A percentile compares a stretch with the other conserved stretches of the same genome.
Conservation (phyloP, 2,329 filamentous ascomycete species). For the Pestalotiopsis sp. region DNA sequence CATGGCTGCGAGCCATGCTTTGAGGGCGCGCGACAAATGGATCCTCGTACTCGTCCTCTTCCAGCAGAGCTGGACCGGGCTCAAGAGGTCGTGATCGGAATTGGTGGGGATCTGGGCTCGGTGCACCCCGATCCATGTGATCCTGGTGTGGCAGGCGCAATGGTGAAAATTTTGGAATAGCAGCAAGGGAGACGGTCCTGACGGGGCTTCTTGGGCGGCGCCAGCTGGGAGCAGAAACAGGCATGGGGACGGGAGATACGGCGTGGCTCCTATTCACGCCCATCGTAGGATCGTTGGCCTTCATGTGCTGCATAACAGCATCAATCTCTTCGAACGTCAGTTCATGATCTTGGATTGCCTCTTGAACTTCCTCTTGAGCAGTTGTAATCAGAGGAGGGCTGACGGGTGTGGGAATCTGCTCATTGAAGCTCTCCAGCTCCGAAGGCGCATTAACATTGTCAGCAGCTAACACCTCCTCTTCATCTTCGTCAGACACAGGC, state of each 20-base stretch:
- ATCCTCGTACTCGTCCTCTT: conserved; percentile 62
- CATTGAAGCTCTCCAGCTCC: conserved; percentile 34
- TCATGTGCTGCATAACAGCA: conserved; percentile 86
- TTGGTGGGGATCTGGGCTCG: conserved; percentile 71
- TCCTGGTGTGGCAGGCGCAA: conserved; percentile 53
- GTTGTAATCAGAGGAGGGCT: conserved; percentile 27
- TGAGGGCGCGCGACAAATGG: conserved; percentile 59
- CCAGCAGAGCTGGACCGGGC: conserved; percentile 45
- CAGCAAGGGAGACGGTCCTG: conserved; percentile 38
- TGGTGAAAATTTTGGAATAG: conserved; percentile 49
- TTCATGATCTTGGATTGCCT: conserved; percentile 30
- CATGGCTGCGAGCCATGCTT: conserved; percentile 31
- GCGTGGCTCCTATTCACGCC: conserved; percentile 68
- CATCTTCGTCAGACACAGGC: conserved; percentile 29
- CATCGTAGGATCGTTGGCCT: conserved; percentile 71
- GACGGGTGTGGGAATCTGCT: conserved; percentile 29
- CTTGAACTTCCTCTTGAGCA: too few species aligned
- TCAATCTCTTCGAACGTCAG: conserved; percentile 83
- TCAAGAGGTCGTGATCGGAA: conserved; percentile 51
- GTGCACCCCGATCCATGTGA: conserved; percentile 67
- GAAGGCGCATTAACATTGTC: conserved; percentile 22
- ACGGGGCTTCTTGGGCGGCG: conserved; percentile 43
- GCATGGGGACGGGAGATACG: background rate
- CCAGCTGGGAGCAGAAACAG: conserved; percentile 42
- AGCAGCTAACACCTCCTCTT: conserved; percentile 10